Base-by-base conservation (phyloP, 192 early-diverging fungal species). In the Rhizoclosmatium globosum region DNA sequence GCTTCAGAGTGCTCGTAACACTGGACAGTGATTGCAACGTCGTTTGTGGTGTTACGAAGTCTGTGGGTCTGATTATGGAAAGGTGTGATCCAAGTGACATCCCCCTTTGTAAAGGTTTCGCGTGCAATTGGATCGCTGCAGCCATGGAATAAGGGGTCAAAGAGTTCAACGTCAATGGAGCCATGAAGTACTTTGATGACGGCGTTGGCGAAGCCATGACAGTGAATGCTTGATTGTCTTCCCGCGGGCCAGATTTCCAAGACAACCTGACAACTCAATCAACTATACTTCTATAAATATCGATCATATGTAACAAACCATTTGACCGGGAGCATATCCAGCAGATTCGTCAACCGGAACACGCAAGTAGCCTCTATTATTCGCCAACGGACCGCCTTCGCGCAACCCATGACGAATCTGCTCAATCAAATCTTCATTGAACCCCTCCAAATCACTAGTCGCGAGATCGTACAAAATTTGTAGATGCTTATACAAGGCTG, bases 131-230 rank as follows among this genome's bases (percentile, higher is more conserved):
- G 53, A n/a, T 9, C 19, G 11, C 9, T 56, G 53, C 19, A 15
- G 53, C 11, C 53, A 15, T 56, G 53, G 53, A 56, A 56, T n/a
- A 56, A n/a, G 19, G 53, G 53, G 53, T 56, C 53, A n/a, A 56
- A 56, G 53, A 56, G 9, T 56, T 56, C 53, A 9, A n/a, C 19
- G 11, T 9, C 19, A n/a, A 56, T n/a, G 19, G 53, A 15, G 53
- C 53, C 53, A n/a, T 56, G 53, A n/a, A 56, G 53, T 9, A 56
- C 53, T n/a, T 56, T 56, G 53, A 56, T 56, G 53, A 56, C 53
- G 53, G 53, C 53, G 19, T 15, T 56, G 53, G 53, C 53, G 11
- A 9, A 56, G 19, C 53, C 53, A n/a, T 56, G 53, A n/a, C 53
- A 56, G 53, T 56, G 53, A n/a, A 56, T n/a, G 53, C 11, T 15